phyloP scores from a whole-genome alignment of 1,284 basidiomycete species.

The Ganoderma leucocontextum region DNA sequence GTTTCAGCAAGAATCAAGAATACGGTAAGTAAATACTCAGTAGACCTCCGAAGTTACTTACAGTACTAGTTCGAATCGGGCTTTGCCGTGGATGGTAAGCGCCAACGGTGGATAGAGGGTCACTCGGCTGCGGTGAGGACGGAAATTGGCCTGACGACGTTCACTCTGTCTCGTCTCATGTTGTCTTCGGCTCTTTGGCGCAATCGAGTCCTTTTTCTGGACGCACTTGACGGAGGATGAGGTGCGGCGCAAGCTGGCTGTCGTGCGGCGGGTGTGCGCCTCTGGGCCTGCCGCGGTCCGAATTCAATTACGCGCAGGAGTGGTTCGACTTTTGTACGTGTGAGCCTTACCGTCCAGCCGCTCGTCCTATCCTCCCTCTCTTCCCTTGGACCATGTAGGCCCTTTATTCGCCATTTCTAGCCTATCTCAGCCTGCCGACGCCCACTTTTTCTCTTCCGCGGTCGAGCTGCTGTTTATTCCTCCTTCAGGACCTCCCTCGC shows the following conservation, averaged over 20 bases:
- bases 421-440: background rate
- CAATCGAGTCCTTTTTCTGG: background rate
- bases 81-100: background rate
- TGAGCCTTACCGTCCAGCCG: conserved; percentile 4
- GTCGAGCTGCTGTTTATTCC: background rate
- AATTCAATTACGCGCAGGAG: conserved; percentile 2
- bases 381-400: conserved; percentile 17
- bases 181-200: background rate
- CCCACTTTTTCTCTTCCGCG: background rate
- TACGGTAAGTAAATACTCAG: background rate
- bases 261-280: conserved; percentile 10
- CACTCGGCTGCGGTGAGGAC: background rate
- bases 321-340: conserved; percentile 26
- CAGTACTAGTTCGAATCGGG: too few relatives aligned
- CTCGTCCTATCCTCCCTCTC: conserved; percentile 8
- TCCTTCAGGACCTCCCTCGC: background rate
- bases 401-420: conserved; percentile 1
- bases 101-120: background rate
- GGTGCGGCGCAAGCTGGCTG: background rate
- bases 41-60: too few relatives aligned
- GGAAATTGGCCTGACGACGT: background rate
- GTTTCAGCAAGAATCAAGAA: background rate
- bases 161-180: background rate
- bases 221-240: background rate
- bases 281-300: conserved; percentile 4